A percentile compares a stretch with the other conserved stretches of the same genome.
phyloP scores from a whole-genome alignment of 148 eudicot species.

The Rhododendron ovatum region DNA sequence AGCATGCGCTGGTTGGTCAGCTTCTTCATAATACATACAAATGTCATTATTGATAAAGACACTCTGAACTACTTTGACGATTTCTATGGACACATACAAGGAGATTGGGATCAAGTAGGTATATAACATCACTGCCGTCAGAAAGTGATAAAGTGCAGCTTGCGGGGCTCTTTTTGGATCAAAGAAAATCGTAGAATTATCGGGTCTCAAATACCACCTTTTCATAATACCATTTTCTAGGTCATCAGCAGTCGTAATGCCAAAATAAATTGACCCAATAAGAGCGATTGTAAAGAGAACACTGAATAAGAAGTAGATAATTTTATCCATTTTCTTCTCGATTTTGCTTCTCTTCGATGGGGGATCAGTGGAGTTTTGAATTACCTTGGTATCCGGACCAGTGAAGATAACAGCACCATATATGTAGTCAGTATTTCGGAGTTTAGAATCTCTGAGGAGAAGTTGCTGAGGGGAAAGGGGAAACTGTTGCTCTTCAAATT shows the following conservation, averaged over 20 bases:
- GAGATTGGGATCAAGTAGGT: constrained; percentile 88
- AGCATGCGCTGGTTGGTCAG: constrained; percentile 89
- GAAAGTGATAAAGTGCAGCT: constrained; percentile 72
- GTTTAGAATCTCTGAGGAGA: constrained; percentile 82
- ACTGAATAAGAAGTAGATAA: constrained; percentile 68
- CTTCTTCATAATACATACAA: constrained; percentile 81
- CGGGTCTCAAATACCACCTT: constrained; percentile 90
- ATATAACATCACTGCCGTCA: constrained; percentile 76
- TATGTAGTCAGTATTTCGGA: constrained; percentile 76
- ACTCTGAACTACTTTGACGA: constrained; percentile 86
- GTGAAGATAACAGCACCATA: constrained; percentile 90
- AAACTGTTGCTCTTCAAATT: constrained; percentile 51
- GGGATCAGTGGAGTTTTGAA: constrained; percentile 84
- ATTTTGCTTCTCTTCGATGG: constrained; percentile 93
- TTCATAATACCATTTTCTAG: constrained; percentile 40
- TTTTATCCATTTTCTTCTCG: constrained; percentile 86
- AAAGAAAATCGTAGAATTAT: constrained; percentile 40
- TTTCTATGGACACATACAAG: constrained; percentile 85
- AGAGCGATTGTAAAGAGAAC: constrained; percentile 54
- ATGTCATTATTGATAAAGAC: constrained; percentile 73
- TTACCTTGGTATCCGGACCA: constrained; percentile 90
- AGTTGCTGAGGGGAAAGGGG: constrained; percentile 83
- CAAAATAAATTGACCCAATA: constrained; percentile 76
- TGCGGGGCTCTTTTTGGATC: constrained; percentile 48
- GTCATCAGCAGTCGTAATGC: constrained; percentile 60